Evolutionary conservation across 2,329 filamentous ascomycete genomes (phyloP).

Genomic region (Cytospora chrysosperma): DNA sequence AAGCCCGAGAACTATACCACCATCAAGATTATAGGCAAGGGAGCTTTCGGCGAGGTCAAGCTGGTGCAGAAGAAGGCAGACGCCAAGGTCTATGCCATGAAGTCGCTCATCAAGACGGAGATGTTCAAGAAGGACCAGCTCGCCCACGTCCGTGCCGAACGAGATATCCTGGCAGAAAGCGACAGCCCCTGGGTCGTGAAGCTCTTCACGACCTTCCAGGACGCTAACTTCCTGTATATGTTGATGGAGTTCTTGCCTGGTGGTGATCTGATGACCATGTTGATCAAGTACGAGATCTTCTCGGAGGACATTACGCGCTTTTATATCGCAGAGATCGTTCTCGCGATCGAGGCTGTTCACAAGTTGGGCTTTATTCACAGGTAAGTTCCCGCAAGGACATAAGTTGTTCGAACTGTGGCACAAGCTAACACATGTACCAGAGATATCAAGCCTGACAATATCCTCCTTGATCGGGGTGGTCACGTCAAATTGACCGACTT

Average conservation of each 20-base stretch:
- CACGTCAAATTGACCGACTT: conserved; percentile 99
- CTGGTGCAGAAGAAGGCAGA: conserved; percentile 95
- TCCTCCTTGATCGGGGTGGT: conserved; percentile 88
- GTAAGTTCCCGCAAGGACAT: conserved; percentile 49
- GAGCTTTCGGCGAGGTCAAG: conserved; percentile 97
- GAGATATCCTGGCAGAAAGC: conserved; percentile 97
- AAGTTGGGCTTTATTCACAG: conserved; percentile 98
- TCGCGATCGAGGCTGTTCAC: conserved; percentile 98
- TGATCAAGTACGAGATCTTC: conserved; percentile 99
- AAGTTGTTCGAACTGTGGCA: background rate
- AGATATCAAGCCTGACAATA: conserved; percentile 99
- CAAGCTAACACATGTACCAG: conserved; percentile 43
- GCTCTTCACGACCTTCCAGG: conserved; percentile 97
- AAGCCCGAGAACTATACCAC: conserved; percentile 93
- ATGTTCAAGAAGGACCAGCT: conserved; percentile 99
- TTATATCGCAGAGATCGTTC: conserved; percentile 97
- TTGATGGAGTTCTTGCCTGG: conserved; percentile 99
- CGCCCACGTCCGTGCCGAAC: conserved; percentile 93
- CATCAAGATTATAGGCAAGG: conserved; percentile 98
- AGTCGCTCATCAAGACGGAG: conserved; percentile 96
- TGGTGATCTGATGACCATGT: conserved; percentile 99
- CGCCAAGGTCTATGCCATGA: conserved; percentile 96
- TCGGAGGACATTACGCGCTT: conserved; percentile 98
- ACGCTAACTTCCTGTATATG: conserved; percentile 95
- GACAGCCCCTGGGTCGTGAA: conserved; percentile 99